Base-by-base conservation (phyloP, 305 asterid genomes). In the Euphrasia arctica region DNA sequence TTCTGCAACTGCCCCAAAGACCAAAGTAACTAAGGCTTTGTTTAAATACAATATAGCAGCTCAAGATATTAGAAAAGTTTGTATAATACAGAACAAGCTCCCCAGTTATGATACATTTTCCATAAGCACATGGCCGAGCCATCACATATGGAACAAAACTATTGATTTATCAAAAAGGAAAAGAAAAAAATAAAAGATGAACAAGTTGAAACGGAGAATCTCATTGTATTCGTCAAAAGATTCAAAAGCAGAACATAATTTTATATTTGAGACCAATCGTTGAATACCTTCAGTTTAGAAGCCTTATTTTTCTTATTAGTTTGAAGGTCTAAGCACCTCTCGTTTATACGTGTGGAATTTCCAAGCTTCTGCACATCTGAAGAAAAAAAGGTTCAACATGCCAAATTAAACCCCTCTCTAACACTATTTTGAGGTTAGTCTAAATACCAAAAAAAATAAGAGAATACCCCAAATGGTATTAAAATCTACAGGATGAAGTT, bases 261-360 rank as follows among this genome's bases (percentile, higher is more conserved):
- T 49, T 49, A 48, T 65, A 59, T 54, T 64, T 15, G 51, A 48
- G 43, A 48, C 8, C 11, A 63, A 71, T 28, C 59, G 65, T 69
- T 22, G 62, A 36, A 15, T 65, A 90, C 99, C 97, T 83, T 90
- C 74, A 69, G 73, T 75, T 88, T 90, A 58, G 96, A 83, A 72
- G 81, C 69, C 68, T 64, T 74, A 18, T 66, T 64, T 68, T 74
- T 88, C 84, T 76, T 89, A 63, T 63, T 80, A 79, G 83, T 90
- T 78, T 93, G 99, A 82, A 93, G 97, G 76, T 86, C 95, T 84
- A 82, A 73, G 70, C 99, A 93, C 75, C 82, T 78, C 87, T 93
- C 99, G 58, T 88, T 93, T 68, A 93, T 86, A 65, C 80, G 85
- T 68, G 82, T 70, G 45, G 93, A 50, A 64, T 71, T 86, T 59